These are phyloP conservation scores for Picea sitchensis DNA, from an alignment of 75 land plant species.

Conservation along the genomic window DNA sequence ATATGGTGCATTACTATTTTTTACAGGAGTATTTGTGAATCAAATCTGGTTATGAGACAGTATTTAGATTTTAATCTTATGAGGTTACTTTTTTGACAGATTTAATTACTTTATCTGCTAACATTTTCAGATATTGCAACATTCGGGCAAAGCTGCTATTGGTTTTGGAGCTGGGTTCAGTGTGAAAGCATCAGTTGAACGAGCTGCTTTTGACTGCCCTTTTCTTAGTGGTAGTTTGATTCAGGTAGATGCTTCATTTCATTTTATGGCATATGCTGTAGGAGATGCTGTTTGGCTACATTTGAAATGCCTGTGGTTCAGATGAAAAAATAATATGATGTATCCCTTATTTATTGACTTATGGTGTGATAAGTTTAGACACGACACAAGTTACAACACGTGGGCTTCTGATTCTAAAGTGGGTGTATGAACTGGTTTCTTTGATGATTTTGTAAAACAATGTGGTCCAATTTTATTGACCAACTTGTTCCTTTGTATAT, in stretches of 20 bases:
- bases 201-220: slow-evolving; percentile 60
- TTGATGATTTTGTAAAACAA: no score
- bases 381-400: no score
- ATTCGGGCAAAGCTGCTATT: slow-evolving; percentile 41
- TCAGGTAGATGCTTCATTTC: slow-evolving; percentile 32
- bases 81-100: neutral
- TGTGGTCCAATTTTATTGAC: no score
- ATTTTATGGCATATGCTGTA: neutral
- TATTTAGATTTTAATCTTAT: neutral
- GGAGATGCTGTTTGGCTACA: no score
- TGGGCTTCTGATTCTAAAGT: no score
- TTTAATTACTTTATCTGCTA: neutral
- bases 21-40: neutral
- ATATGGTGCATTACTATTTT: neutral
- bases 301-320: neutral
- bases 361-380: neutral
- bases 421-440: no score
- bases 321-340: neutral
- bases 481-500: no score
- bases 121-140: slow-evolving; percentile 41
- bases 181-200: slow-evolving; percentile 45
- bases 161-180: slow-evolving; percentile 67
- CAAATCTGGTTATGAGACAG: neutral
- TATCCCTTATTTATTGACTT: neutral
- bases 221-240: slow-evolving; percentile 36